Evolutionary conservation across 176 grass and related monocot genomes (phyloP).

Genomic region (Zea mays): Zm-B73-REFERENCE-NAM-5.0 NC_050101.1:160287501-160288000

Average conservation of each 20-base stretch:
- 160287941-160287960: background rate
- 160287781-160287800: conserved; percentile 56
- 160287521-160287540: conserved; percentile 24
- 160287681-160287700: conserved; percentile 87
- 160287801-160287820: background rate
- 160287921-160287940: conserved; percentile 9
- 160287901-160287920: conserved; percentile 24
- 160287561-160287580: conserved; percentile 56
- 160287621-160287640: conserved; percentile 88
- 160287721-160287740: conserved; percentile 98
- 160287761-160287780: conserved; percentile 98
- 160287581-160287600: conserved; percentile 74
- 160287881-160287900: conserved; percentile 36
- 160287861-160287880: conserved; percentile 33
- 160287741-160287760: conserved; percentile 94
- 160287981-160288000: conserved; percentile 43
- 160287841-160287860: background rate
- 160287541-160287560: conserved; percentile 22
- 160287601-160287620: conserved; percentile 96
- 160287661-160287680: conserved; percentile 73
- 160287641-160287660: conserved; percentile 90
- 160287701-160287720: conserved; percentile 95
- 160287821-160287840: conserved; percentile 11
- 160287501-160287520: conserved; percentile 33
- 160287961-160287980: conserved; percentile 17